Evolutionary conservation across 1,284 basidiomycete genomes (phyloP).

Genomic region (Albatrellus sp.): DNA sequence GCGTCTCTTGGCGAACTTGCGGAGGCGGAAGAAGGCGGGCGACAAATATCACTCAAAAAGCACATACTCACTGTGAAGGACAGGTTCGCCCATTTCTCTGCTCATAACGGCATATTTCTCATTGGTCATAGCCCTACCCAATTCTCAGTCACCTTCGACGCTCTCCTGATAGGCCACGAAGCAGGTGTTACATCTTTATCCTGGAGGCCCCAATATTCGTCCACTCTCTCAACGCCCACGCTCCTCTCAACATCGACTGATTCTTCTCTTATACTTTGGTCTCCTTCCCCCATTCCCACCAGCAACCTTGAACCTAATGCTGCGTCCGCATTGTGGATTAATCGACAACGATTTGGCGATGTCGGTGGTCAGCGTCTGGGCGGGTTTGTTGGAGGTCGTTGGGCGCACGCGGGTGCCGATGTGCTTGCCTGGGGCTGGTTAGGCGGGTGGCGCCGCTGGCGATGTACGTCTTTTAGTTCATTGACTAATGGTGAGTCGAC

Average conservation of each 20-base stretch:
- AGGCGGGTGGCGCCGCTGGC: constrained; percentile 85
- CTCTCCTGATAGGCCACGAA: constrained; percentile 87
- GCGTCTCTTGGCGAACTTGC: constrained; percentile 59
- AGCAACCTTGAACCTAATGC: constrained; percentile 22
- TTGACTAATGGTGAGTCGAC: constrained; percentile 6
- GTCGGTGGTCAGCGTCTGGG: constrained; percentile 81
- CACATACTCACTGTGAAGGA: constrained; percentile 61
- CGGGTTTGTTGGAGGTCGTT: constrained; percentile 82
- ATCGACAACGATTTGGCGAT: constrained; percentile 82
- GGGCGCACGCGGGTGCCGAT: constrained; percentile 48
- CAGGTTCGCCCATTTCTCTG: constrained; percentile 26
- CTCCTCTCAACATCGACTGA: constrained; percentile 85
- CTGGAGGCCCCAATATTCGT: constrained; percentile 45
- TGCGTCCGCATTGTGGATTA: constrained; percentile 74
- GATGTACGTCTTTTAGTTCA: constrained; percentile 16
- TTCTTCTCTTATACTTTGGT: constrained; percentile 89
- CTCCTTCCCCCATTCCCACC: constrained; percentile 45
- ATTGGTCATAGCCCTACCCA: constrained; percentile 32
- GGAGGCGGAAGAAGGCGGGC: constrained; percentile 53
- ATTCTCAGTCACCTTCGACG: constrained; percentile 79
- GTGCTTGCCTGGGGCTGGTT: constrained; percentile 85
- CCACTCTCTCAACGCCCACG: constrained; percentile 18
- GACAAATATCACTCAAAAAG: constrained; percentile 75
- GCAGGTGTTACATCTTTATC: constrained; percentile 78
- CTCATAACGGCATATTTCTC: background rate